These are phyloP conservation scores for Amauroascus verrucosus DNA, from an alignment of 2,329 filamentous ascomycete genomes.

Conservation along the genomic window DNA sequence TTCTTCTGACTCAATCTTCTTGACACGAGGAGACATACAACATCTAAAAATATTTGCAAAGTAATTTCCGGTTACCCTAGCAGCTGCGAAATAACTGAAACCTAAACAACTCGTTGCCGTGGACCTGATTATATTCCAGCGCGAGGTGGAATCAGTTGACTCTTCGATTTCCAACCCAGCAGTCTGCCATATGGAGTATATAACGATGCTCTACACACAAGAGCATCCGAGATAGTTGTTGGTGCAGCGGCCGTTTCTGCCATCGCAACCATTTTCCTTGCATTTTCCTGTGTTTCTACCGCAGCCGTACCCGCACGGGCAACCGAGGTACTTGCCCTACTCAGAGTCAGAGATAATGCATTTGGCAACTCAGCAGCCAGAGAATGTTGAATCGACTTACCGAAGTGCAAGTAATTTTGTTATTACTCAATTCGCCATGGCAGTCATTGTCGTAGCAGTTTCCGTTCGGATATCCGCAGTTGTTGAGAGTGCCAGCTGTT, in stretches of 20 bases:
- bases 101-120: no score
- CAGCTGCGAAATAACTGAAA: no score
- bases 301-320: constrained; percentile 14
- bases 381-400: constrained; percentile 3
- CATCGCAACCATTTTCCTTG: constrained; percentile 13
- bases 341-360: no score
- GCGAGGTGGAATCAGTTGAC: no score
- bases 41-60: no score
- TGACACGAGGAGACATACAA: no score
- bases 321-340: constrained; percentile 12
- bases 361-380: no score
- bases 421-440: constrained; percentile 11
- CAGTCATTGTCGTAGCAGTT: constrained; percentile 15
- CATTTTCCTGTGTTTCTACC: constrained; percentile 11
- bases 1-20: no score
- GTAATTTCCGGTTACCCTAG: no score
- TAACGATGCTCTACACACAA: not conserved
- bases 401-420: constrained; percentile 13
- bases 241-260: constrained; percentile 11
- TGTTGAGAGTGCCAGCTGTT: not conserved
- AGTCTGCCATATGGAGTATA: not conserved
- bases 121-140: no score
- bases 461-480: constrained; percentile 14
- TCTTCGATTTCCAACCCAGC: not conserved
- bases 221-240: constrained; percentile 13